Conservation (phyloP, 2,329 filamentous ascomycete species). For the Zopfia rhizophila region DNA sequence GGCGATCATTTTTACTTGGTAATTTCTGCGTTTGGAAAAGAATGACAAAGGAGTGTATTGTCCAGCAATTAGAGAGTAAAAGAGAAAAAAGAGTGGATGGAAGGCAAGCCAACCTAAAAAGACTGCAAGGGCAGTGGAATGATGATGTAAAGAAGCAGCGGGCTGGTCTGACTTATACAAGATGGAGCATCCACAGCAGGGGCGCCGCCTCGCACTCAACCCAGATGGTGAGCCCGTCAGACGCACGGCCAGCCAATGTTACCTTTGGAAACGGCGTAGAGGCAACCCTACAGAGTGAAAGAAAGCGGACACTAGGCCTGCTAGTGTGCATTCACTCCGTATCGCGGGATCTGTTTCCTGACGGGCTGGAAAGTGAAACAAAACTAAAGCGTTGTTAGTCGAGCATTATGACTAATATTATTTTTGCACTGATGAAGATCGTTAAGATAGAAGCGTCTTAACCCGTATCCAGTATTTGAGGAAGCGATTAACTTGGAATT, state of each 20-base stretch:
- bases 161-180: constrained; percentile 12
- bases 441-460: constrained; percentile 11
- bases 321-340: constrained; percentile 18
- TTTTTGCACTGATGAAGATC: constrained; percentile 12
- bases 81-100: constrained; percentile 21
- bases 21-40: too few relatives aligned
- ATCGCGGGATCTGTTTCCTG: constrained; percentile 17
- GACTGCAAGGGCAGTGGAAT: constrained; percentile 17
- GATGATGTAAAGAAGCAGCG: constrained; percentile 4
- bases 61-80: too few relatives aligned
- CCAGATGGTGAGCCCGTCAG: constrained; percentile 17
- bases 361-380: constrained; percentile 33
- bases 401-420: constrained; percentile 13
- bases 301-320: constrained; percentile 24
- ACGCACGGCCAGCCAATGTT: constrained; percentile 19
- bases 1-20: constrained; percentile 36
- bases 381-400: constrained; percentile 23
- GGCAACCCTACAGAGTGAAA: constrained; percentile 20
- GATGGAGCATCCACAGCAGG: not conserved
- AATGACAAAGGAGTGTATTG: too few relatives aligned
- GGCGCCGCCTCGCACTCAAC: constrained; percentile 1
- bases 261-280: constrained; percentile 16
- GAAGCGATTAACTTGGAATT: constrained; percentile 3
- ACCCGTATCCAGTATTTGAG: constrained; percentile 19
- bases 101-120: constrained; percentile 30